These are phyloP conservation scores for Suhomyces kunorum DNA, from an alignment of 1,139 yeast genomes.

Conservation along the genomic window DNA sequence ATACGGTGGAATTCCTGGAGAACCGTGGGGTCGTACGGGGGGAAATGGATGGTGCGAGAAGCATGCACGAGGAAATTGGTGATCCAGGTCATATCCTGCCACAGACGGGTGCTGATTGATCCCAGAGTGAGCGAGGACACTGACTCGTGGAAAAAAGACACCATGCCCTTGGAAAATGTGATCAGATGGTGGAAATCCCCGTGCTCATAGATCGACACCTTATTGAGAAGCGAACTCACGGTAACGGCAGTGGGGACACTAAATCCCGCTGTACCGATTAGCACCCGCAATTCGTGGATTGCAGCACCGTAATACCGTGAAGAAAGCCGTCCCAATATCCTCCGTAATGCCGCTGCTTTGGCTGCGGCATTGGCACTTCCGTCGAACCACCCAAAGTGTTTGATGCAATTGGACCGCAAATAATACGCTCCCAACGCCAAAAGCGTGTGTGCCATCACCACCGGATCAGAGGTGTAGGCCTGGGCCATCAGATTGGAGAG, in stretches of 20 bases:
- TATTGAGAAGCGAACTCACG: slow-evolving; percentile 28
- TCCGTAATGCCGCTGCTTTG: slow-evolving; percentile 16
- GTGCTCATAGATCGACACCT: slow-evolving; percentile 28
- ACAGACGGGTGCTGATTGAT: no score
- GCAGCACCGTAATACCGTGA: slow-evolving; percentile 25
- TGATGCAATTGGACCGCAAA: slow-evolving; percentile 23
- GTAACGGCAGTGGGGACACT: slow-evolving; percentile 25
- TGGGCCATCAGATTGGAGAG: slow-evolving; percentile 9
- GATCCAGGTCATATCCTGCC: slow-evolving; percentile 20
- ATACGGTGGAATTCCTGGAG: slow-evolving; percentile 23
- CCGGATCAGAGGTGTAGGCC: slow-evolving; percentile 13
- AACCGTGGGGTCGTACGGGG: slow-evolving; percentile 23
- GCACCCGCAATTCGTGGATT: slow-evolving; percentile 21
- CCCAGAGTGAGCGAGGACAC: no score
- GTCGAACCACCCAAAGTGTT: slow-evolving; percentile 19
- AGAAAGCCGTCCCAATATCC: slow-evolving; percentile 17
- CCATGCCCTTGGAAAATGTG: slow-evolving; percentile 30
- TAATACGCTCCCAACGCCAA: slow-evolving; percentile 10
- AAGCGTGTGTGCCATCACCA: slow-evolving; percentile 15
- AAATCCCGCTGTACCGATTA: slow-evolving; percentile 19
- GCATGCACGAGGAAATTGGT: slow-evolving; percentile 26
- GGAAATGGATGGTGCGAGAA: slow-evolving; percentile 25
- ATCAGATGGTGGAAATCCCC: slow-evolving; percentile 22
- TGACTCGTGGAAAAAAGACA: slow-evolving; percentile 25
- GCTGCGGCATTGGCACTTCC: slow-evolving; percentile 1